Base-by-base conservation (phyloP, 106 monocot species). In the Agapanthus africanus region DNA sequence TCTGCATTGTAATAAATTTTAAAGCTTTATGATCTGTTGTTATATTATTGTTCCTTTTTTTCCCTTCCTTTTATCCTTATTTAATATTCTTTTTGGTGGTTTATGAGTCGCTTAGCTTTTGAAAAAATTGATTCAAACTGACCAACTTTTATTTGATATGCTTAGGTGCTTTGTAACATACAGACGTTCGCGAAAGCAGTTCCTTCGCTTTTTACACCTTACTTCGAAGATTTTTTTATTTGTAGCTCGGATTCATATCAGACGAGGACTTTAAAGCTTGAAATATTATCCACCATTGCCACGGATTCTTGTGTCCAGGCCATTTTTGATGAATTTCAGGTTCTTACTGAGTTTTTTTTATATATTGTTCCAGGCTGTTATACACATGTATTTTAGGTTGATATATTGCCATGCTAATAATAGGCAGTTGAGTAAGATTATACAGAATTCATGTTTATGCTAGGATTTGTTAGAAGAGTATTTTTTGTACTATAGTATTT, bases 301-400 rank as follows among this genome's bases (percentile, higher is more conserved):
- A 85, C 86, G 22, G 87, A 99, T 47, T 74, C 79, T 50, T 85
- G 92, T 37, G 60, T 83, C 71, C 71, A 82, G 35, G 67, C 68
- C 34, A 93, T 99, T 74, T 83, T 99, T 65, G 88, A 93, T 47
- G 97, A 87, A 51, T 86, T 99, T 63, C 87, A 93, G 97, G 97
- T 97, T 85, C 30, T 37, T 69, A 27, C 38, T 54, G 38, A 6
- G 19, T 25, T 65, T 40, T 40, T 64, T n/a, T n/a, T n/a, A n/a
- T n/a, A 13, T 59, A 44, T 64, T 13, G n/a, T 46, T 11, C 25
- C 25, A 40, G 2, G 64, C 23, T 65, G 11, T 7, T 65, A 32
- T 65, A 13, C 25, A 11, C 14, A 6, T 65, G 4, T 63, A 36
- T 40, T 36, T 33, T 33, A 61, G 36, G 61, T 61, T 61, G 35